phyloP scores from a whole-genome alignment of 805 yeast species.

The Nakazawaea ishiwadae region DNA sequence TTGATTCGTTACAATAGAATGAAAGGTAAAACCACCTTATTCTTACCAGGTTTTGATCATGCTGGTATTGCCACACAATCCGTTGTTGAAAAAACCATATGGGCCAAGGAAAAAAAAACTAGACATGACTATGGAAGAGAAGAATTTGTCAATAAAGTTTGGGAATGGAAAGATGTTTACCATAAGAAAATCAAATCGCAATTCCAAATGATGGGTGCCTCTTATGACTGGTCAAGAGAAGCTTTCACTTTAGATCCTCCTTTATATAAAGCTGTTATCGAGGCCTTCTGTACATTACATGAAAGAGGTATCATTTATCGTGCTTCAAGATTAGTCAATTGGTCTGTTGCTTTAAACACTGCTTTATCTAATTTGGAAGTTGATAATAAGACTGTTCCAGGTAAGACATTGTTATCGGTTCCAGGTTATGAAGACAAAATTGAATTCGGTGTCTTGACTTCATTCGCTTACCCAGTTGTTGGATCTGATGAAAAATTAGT shows the following conservation, averaged over 20 bases:
- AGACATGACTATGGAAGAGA: conserved; percentile 97
- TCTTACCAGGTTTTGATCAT: conserved; percentile 96
- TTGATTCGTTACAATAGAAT: conserved; percentile 92
- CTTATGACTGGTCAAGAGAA: conserved; percentile 94
- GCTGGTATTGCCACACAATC: conserved; percentile 99
- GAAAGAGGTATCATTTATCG: conserved; percentile 96
- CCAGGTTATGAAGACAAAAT: conserved; percentile 89
- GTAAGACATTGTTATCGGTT: conserved; percentile 73
- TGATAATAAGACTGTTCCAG: conserved; percentile 84
- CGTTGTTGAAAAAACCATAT: conserved; percentile 92
- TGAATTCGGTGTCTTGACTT: conserved; percentile 96
- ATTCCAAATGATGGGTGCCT: conserved; percentile 85
- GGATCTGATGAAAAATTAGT: conserved; percentile 79
- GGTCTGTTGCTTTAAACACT: conserved; percentile 93
- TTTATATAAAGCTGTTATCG: conserved; percentile 74
- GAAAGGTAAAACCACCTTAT: conserved; percentile 92
- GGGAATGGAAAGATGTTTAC: conserved; percentile 98
- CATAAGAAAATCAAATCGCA: conserved; percentile 82
- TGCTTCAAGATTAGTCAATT: conserved; percentile 88
- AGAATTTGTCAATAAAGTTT: conserved; percentile 77
- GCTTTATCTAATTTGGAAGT: conserved; percentile 96
- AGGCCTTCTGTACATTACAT: conserved; percentile 86
- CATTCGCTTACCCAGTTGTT: conserved; percentile 87
- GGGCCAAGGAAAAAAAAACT: conserved; percentile 83
- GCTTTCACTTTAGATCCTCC: conserved; percentile 87